A percentile compares a stretch with the other conserved stretches of the same genome.
Conservation (phyloP, 129 eudicot species). For the Lonicera japonica region DNA sequence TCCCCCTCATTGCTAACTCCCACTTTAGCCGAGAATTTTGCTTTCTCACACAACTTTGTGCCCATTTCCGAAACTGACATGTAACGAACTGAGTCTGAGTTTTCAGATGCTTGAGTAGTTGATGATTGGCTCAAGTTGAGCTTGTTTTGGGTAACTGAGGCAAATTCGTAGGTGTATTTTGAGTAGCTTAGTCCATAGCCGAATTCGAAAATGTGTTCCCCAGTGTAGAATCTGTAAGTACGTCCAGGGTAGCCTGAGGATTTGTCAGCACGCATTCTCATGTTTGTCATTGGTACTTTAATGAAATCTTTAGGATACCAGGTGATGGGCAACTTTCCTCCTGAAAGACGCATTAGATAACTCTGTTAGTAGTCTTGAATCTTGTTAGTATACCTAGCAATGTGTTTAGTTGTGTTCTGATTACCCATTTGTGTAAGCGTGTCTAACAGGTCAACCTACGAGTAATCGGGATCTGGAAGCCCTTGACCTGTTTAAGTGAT, state of each 20-base stretch:
- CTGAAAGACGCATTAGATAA: conserved; percentile 29
- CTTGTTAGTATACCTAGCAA: too few relatives aligned
- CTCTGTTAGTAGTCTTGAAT: not conserved
- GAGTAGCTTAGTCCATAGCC: conserved; percentile 98
- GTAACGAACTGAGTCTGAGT: conserved; percentile 11
- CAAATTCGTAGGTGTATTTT: conserved; percentile 50
- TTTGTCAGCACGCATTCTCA: conserved; percentile 86
- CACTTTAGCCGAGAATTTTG: conserved; percentile 30
- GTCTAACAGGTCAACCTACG: too few relatives aligned
- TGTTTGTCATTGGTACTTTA: conserved; percentile 89
- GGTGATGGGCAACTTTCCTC: conserved; percentile 82
- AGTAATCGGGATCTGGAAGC: too few relatives aligned
- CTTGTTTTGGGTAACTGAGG: conserved; percentile 47
- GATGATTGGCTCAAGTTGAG: conserved; percentile 19
- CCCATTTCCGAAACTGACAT: conserved; percentile 30
- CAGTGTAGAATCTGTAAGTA: conserved; percentile 85
- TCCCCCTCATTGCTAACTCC: conserved; percentile 35
- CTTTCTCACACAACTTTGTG: conserved; percentile 26
- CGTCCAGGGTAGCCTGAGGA: conserved; percentile 87
- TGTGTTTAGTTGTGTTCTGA: too few relatives aligned
- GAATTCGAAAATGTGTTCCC: conserved; percentile 63
- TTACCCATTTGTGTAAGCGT: too few relatives aligned
- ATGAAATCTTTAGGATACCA: conserved; percentile 91
- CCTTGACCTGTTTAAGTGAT: too few relatives aligned
- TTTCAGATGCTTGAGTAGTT: not conserved